Conservation (phyloP, 1,284 basidiomycete genomes). For the Papiliotrema flavescens region DNA sequence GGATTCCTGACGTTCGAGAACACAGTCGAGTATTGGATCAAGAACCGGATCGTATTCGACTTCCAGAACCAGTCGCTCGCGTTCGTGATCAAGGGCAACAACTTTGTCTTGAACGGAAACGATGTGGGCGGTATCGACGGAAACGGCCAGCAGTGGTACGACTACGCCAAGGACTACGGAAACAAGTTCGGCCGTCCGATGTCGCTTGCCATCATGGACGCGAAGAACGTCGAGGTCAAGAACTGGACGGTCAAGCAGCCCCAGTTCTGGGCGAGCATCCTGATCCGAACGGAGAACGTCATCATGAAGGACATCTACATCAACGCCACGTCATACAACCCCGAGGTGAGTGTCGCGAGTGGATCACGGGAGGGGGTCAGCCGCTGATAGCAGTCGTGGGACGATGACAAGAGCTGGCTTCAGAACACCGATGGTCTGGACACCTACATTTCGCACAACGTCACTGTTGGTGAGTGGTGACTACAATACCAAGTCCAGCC, state of each 20-base stretch:
- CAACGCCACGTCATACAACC: conserved; percentile 61
- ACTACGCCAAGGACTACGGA: conserved; percentile 49
- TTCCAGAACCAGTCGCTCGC: conserved; percentile 60
- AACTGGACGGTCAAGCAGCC: conserved; percentile 59
- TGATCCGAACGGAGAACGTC: conserved; percentile 56
- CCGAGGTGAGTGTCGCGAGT: conserved; percentile 32
- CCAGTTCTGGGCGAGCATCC: conserved; percentile 63
- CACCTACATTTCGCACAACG: conserved; percentile 57
- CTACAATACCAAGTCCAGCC: conserved; percentile 53
- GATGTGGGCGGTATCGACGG: conserved; percentile 61
- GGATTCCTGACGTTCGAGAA: conserved; percentile 59
- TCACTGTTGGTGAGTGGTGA: conserved; percentile 49
- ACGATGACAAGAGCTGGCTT: conserved; percentile 48
- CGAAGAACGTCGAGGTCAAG: conserved; percentile 51
- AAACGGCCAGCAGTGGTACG: conserved; percentile 59
- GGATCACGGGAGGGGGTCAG: too few species aligned
- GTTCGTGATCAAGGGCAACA: conserved; percentile 59
- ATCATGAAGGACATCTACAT: conserved; percentile 51
- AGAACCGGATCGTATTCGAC: conserved; percentile 58
- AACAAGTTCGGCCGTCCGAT: conserved; percentile 58
- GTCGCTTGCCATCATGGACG: conserved; percentile 57
- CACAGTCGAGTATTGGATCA: conserved; percentile 60
- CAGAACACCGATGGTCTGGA: conserved; percentile 57
- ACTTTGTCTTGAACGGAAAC: conserved; percentile 61
- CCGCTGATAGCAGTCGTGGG: conserved; percentile 5